Base-by-base conservation (phyloP, 164 flowering plant species). In the Malania oleifera region DNA sequence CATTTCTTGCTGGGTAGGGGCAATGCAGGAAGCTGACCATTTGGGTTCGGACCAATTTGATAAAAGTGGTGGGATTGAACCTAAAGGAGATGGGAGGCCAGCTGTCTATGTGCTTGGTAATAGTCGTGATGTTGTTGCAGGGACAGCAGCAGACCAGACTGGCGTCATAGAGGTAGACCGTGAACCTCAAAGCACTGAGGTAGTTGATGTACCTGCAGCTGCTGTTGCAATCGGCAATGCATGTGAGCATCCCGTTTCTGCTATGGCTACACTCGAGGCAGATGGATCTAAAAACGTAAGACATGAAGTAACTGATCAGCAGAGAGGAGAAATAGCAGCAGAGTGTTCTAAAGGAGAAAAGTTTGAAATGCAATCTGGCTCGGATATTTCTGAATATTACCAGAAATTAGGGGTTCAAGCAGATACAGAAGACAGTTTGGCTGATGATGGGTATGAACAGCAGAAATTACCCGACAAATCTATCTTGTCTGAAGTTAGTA, bases 1-100 rank as follows among this genome's bases (percentile, higher is more conserved):
- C 81, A 79, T 85, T 82, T 85, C 71, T 75, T 84, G 84, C 78
- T 84, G 79, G 96, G 79, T 93, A 93, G 98, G 96, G 92, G 73
- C 95, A 78, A 86, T 88, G 90, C 97, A 93, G 95, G 95, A 83
- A 67, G 83, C 73, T 72, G 80, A 77, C 58, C 27, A 75, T 82
- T 72, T 63, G 38, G 82, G 73, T 62, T 66, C 52, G 39, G 68
- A 59, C 60, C 67, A 80, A 57, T 49, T 38, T 72, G 71, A 61
- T 70, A 59, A 54, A 51, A 65, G 47, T 48, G 19, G 19, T 56
- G 63, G 18, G 29, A 29, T 54, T 34, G 74, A 66, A 56, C 54
- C 52, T 62, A 66, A 60, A 60, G 68, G 56, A 54, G 74, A 66
- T 38, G 58, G 24, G 29, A 48, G 18, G 39, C 56, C 58, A 51